Percentiles rank a stretch among this genome's conserved stretches.
Evolutionary conservation across 768 basidiomycete species (phyloP).

Genomic region (Coprinellus aureogranulatus): DNA sequence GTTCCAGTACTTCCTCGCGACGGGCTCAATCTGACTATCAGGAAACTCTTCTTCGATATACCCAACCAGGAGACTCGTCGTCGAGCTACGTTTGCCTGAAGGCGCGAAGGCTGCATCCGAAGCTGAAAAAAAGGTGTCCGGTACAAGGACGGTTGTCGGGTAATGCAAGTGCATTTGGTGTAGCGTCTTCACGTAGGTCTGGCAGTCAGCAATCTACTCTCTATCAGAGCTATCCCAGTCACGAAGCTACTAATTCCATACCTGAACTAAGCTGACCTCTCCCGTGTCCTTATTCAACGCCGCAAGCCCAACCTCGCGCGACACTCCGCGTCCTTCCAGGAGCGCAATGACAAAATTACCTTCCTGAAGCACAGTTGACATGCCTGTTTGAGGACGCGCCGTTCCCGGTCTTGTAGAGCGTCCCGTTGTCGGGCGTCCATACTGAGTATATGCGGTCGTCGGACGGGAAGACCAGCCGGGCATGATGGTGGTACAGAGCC

Average conservation of each 20-base stretch:
- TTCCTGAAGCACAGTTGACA: constrained; percentile 68
- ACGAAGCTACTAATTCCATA: background rate
- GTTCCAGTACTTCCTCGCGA: constrained; percentile 83
- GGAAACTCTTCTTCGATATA: constrained; percentile 76
- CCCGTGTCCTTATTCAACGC: constrained; percentile 81
- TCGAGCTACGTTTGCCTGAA: constrained; percentile 40
- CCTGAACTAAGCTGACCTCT: constrained; percentile 75
- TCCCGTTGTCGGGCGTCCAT: constrained; percentile 8
- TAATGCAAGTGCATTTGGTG: constrained; percentile 80
- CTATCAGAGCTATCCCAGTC: constrained; percentile 28
- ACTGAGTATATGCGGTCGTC: too few relatives aligned
- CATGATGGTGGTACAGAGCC: background rate
- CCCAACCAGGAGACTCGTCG: constrained; percentile 65
- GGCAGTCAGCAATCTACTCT: constrained; percentile 70
- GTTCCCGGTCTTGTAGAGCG: constrained; percentile 46
- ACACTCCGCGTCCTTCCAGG: constrained; percentile 74
- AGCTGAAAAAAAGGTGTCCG: constrained; percentile 73
- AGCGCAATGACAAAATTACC: constrained; percentile 65
- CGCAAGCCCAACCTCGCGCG: constrained; percentile 83
- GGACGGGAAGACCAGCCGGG: too few relatives aligned
- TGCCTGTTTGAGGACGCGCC: constrained; percentile 53
- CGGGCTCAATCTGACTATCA: constrained; percentile 61
- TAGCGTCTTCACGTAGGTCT: constrained; percentile 85
- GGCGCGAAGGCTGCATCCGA: constrained; percentile 47
- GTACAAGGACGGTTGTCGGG: constrained; percentile 72